Evolutionary conservation across 768 basidiomycete genomes (phyloP).

Genomic region (Lentinula lateritia): DNA sequence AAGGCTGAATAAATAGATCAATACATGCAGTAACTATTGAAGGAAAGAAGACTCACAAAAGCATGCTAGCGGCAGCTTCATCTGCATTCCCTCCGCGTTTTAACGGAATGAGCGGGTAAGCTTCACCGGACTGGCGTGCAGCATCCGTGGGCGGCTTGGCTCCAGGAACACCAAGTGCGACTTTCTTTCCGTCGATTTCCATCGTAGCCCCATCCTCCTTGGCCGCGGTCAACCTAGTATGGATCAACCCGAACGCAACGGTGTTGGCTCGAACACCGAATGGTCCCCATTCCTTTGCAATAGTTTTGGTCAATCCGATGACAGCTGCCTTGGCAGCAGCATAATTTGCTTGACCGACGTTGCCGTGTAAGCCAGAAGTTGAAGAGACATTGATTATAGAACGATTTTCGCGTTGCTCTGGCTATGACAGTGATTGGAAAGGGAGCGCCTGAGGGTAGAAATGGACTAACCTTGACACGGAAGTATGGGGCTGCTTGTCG

Average conservation of each 20-base stretch:
- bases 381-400: slow-evolving; percentile 82
- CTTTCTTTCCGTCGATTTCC: slow-evolving; percentile 78
- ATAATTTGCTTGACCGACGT: slow-evolving; percentile 83
- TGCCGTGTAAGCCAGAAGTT: slow-evolving; percentile 78
- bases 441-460: neutral
- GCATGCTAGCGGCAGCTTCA: slow-evolving; percentile 68
- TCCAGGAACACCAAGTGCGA: slow-evolving; percentile 74
- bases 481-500: slow-evolving; percentile 82
- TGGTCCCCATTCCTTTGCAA: slow-evolving; percentile 83
- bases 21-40: neutral
- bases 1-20: slow-evolving; percentile 39
- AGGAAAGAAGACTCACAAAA: slow-evolving; percentile 54
- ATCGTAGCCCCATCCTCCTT: slow-evolving; percentile 76
- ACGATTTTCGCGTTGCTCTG: slow-evolving; percentile 56
- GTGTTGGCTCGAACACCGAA: slow-evolving; percentile 83
- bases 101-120: slow-evolving; percentile 52
- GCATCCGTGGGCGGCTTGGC: slow-evolving; percentile 31
- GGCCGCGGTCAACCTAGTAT: slow-evolving; percentile 72
- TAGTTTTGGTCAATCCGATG: slow-evolving; percentile 77
- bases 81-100: slow-evolving; percentile 63
- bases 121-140: slow-evolving; percentile 21
- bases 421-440: slow-evolving; percentile 25
- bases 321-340: slow-evolving; percentile 77
- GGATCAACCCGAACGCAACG: slow-evolving; percentile 71
- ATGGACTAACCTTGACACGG: slow-evolving; percentile 54